These are phyloP conservation scores for Ceratobasidium sp. DNA, from an alignment of 1,284 basidiomycete genomes.

Conservation along the genomic window DNA sequence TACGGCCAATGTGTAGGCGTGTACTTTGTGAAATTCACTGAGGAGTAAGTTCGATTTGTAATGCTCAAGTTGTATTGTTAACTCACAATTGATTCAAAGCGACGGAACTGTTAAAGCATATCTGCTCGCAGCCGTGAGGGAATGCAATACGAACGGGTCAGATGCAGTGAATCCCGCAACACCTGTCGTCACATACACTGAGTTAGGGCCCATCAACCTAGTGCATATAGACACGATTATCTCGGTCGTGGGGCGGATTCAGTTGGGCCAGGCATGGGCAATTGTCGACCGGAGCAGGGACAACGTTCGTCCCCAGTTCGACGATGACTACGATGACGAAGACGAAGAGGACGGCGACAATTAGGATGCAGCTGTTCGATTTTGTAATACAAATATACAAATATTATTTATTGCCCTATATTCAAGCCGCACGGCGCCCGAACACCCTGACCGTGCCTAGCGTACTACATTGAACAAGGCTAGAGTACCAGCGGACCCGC, in stretches of 20 bases:
- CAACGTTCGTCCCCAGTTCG: background rate
- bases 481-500: background rate
- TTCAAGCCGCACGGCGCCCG: background rate
- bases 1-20: slow-evolving; percentile 46
- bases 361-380: background rate
- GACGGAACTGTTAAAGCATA: slow-evolving; percentile 21
- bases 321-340: background rate
- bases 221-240: slow-evolving; percentile 15
- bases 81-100: slow-evolving; percentile 43
- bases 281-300: slow-evolving; percentile 15
- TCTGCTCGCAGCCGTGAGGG: slow-evolving; percentile 7
- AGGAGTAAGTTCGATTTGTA: slow-evolving; percentile 5
- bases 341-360: background rate
- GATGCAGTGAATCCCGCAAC: slow-evolving; percentile 22
- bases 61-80: background rate
- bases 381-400: slow-evolving; percentile 5
- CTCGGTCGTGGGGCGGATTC: slow-evolving; percentile 5
- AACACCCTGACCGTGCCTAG: background rate
- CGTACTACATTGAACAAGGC: background rate
- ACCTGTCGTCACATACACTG: background rate
- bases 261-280: background rate
- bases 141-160: slow-evolving; percentile 20
- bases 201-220: background rate
- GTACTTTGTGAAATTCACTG: slow-evolving; percentile 42
- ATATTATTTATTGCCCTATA: background rate